Evolutionary conservation across 2,329 filamentous ascomycete species (phyloP).

Genomic region (Emergomyces africanus): DNA sequence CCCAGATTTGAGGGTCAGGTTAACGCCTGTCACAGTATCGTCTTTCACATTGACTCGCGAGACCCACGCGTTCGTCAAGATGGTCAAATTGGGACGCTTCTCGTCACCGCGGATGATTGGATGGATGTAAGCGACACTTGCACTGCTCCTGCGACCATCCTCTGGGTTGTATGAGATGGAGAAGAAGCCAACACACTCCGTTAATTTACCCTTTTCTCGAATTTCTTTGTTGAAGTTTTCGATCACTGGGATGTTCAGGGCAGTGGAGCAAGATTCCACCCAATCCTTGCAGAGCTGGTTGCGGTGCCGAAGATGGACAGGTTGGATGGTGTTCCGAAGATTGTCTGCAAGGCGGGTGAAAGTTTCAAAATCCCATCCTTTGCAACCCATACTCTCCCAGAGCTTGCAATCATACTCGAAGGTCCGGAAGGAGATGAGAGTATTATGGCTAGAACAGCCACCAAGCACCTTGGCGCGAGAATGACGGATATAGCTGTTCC

Average conservation of each 20-base stretch:
- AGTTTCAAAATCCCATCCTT: slow-evolving; percentile 75
- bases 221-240: slow-evolving; percentile 83
- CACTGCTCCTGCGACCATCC: slow-evolving; percentile 69
- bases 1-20: slow-evolving; percentile 52
- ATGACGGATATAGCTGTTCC: slow-evolving; percentile 85
- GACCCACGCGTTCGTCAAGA: slow-evolving; percentile 82
- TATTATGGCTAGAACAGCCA: slow-evolving; percentile 89
- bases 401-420: slow-evolving; percentile 79
- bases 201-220: slow-evolving; percentile 55
- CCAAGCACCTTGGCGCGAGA: slow-evolving; percentile 86
- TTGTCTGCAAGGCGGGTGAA: slow-evolving; percentile 73
- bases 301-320: slow-evolving; percentile 69
- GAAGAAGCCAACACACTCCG: slow-evolving; percentile 76
- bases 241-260: slow-evolving; percentile 68
- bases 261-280: slow-evolving; percentile 66
- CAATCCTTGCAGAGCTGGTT: slow-evolving; percentile 90
- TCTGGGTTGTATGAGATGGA: slow-evolving; percentile 86
- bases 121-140: slow-evolving; percentile 85
- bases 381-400: slow-evolving; percentile 71
- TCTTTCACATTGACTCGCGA: slow-evolving; percentile 62
- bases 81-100: slow-evolving; percentile 67
- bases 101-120: slow-evolving; percentile 76
- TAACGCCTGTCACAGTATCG: slow-evolving; percentile 59
- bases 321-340: slow-evolving; percentile 80
- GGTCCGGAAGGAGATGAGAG: slow-evolving; percentile 80